These are phyloP conservation scores for Scytalidium sp. DNA, from an alignment of 2,329 filamentous ascomycete species.

Conservation along the genomic window DNA sequence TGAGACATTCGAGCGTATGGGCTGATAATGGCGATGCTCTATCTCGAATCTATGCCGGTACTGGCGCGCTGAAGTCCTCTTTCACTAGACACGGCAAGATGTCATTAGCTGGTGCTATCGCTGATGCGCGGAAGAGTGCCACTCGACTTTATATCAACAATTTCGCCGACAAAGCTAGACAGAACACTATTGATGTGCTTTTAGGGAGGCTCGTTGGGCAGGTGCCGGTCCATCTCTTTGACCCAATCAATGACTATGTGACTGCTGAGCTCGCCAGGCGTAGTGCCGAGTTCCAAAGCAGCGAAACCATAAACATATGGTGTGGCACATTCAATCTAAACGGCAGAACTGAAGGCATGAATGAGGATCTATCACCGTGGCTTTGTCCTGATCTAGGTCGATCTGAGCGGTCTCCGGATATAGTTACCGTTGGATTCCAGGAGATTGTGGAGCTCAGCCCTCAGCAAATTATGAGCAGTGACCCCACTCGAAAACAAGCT, in stretches of 20 bases:
- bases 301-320: slow-evolving; percentile 69
- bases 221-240: slow-evolving; percentile 78
- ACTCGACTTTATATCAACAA: slow-evolving; percentile 97
- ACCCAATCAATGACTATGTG: slow-evolving; percentile 92
- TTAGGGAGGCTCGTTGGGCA: slow-evolving; percentile 84
- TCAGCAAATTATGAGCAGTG: slow-evolving; percentile 98
- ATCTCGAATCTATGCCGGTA: slow-evolving; percentile 94
- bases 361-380: slow-evolving; percentile 82
- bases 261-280: slow-evolving; percentile 69
- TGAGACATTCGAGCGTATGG: slow-evolving; percentile 89
- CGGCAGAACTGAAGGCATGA: slow-evolving; percentile 74
- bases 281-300: slow-evolving; percentile 71
- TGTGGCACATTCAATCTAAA: slow-evolving; percentile 95
- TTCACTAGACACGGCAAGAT: slow-evolving; percentile 95
- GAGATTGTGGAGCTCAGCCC: slow-evolving; percentile 98
- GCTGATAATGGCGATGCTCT: slow-evolving; percentile 94
- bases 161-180: slow-evolving; percentile 87
- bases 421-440: slow-evolving; percentile 90
- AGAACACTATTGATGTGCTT: slow-evolving; percentile 92
- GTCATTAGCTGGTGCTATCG: slow-evolving; percentile 87
- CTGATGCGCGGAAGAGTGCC: slow-evolving; percentile 93
- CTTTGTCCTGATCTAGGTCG: slow-evolving; percentile 65
- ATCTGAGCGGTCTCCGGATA: slow-evolving; percentile 67
- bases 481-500: slow-evolving; percentile 76
- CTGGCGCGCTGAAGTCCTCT: slow-evolving; percentile 90